Evolutionary conservation across 2,329 filamentous ascomycete species (phyloP), one percentile per base, ranked within the genome.

Genomic region (Cucurbitaria berberidis): DNA sequence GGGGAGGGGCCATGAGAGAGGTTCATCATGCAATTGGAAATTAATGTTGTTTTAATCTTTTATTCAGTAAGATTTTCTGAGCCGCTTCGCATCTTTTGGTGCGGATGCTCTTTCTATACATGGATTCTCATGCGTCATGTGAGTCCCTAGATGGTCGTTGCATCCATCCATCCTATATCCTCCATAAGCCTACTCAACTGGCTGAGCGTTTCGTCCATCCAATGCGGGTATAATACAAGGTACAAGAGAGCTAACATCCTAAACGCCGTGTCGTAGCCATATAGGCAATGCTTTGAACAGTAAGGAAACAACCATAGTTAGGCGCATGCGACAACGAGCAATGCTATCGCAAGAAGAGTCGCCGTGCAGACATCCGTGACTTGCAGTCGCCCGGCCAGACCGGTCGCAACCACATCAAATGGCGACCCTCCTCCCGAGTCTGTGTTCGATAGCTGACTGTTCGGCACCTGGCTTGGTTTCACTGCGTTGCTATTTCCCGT

Each of bases 351-450:
- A 1, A 67, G 30, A 16, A 67, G 58, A 30, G 52, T 55, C 5
- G 51, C 41, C 18, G 60, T 39, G 13, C 50, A 43, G 9, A 48
- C 7, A 4, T 48, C 49, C 5, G 53, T 16, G 8, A 43, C 29
- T 5, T 40, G 53, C 7, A 55, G 13, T 9, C 53, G 68, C 27
- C 57, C 49, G 22, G 67, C 62, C 2, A 62, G 53, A 27, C 64
- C 62, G 0, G 57, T 57, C 1, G 68, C 65, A 8, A 61, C 55
- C 11, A 74, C 64, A 54, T 79, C 77, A 53, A 81, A 80, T 5
- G 78, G 78, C 46, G 75, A 78, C n/a, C 78, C 78, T 15, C 77
- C 77, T 18, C 77, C 77, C 11, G 72, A 76, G 22, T 73, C 68
- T 18, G 68, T 57, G 44, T 69, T 74, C 9, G 68, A 69, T 16